A percentile compares a stretch with the other conserved stretches of the same genome.
These are phyloP conservation scores for Phytomonas sp. DNA, from an alignment of 208 protist genomes.

Conservation along the genomic window DNA sequence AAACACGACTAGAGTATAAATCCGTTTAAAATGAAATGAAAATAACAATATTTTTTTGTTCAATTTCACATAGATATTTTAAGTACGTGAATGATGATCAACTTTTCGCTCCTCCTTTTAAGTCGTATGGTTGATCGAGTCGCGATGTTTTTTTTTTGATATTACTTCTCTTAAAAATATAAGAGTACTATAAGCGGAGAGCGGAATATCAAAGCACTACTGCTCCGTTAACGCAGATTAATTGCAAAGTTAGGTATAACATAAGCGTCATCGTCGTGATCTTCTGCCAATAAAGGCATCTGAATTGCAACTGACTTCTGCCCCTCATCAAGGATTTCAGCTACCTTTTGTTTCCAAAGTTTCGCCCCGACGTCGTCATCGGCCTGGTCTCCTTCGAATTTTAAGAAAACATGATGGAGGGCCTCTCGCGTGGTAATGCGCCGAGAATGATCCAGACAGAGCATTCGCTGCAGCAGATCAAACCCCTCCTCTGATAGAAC, in stretches of 20 bases:
- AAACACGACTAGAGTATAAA: neutral
- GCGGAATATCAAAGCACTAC: neutral
- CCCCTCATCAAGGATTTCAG: slow-evolving; percentile 7
- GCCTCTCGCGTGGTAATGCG: slow-evolving; percentile 54
- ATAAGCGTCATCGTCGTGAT: slow-evolving; percentile 13
- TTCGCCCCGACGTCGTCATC: slow-evolving; percentile 27
- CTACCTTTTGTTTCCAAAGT: slow-evolving; percentile 48
- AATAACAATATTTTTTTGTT: neutral
- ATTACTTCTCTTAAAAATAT: too few relatives aligned
- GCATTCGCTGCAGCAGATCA: slow-evolving; percentile 65
- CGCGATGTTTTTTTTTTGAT: too few relatives aligned
- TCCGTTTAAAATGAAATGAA: neutral
- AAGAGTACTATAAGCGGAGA: too few relatives aligned
- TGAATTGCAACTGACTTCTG: neutral
- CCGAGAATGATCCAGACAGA: slow-evolving; percentile 32
- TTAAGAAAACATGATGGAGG: slow-evolving; percentile 62
- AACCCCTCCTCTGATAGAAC: slow-evolving; percentile 48
- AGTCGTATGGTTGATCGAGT: too few relatives aligned
- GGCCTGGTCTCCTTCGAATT: slow-evolving; percentile 4
- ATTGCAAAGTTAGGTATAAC: neutral
- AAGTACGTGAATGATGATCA: too few relatives aligned
- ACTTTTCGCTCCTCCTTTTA: too few relatives aligned
- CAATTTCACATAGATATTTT: too few relatives aligned
- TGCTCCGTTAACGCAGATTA: neutral
- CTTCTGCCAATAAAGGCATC: neutral